These are phyloP conservation scores for Davidsoniella virescens DNA, from an alignment of 2,329 filamentous ascomycete genomes.

Conservation along the genomic window DNA sequence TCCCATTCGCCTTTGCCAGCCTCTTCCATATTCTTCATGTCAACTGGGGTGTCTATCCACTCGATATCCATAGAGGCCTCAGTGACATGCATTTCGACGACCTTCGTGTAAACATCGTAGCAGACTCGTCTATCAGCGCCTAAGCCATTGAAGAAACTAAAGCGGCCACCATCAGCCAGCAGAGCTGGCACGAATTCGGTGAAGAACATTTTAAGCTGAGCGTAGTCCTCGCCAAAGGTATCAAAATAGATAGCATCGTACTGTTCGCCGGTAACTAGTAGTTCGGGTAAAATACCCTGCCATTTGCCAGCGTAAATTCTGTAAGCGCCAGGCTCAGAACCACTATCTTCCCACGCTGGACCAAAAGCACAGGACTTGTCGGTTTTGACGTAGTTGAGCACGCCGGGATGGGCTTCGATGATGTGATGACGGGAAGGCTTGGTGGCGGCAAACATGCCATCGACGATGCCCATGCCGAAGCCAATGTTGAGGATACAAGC, in stretches of 20 bases:
- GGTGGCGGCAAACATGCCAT: slow-evolving; percentile 55
- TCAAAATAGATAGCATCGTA: slow-evolving; percentile 95
- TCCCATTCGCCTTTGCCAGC: slow-evolving; percentile 66
- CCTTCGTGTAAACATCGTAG: slow-evolving; percentile 90
- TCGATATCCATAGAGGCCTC: slow-evolving; percentile 83
- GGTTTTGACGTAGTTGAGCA: slow-evolving; percentile 46
- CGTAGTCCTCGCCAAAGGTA: slow-evolving; percentile 90
- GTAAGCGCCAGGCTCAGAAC: slow-evolving; percentile 48
- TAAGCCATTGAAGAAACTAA: slow-evolving; percentile 81
- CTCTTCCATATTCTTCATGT: slow-evolving; percentile 46
- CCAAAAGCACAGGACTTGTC: slow-evolving; percentile 32
- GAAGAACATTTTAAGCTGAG: slow-evolving; percentile 72
- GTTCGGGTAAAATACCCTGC: slow-evolving; percentile 60
- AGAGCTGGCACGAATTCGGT: slow-evolving; percentile 70
- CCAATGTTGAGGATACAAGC: slow-evolving; percentile 70
- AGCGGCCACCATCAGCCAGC: slow-evolving; percentile 54
- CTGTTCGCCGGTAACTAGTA: slow-evolving; percentile 50
- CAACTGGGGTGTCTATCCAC: slow-evolving; percentile 64
- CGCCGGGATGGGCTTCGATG: slow-evolving; percentile 68
- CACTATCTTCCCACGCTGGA: slow-evolving; percentile 35
- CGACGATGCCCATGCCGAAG: slow-evolving; percentile 83
- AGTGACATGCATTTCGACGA: slow-evolving; percentile 77
- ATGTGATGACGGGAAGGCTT: slow-evolving; percentile 61
- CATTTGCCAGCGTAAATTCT: slow-evolving; percentile 57
- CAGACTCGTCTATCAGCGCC: slow-evolving; percentile 84